Percentiles rank a stretch among this genome's conserved stretches.
Evolutionary conservation across 2,329 filamentous ascomycete species (phyloP).

Genomic region (Monosporascus sp.): DNA sequence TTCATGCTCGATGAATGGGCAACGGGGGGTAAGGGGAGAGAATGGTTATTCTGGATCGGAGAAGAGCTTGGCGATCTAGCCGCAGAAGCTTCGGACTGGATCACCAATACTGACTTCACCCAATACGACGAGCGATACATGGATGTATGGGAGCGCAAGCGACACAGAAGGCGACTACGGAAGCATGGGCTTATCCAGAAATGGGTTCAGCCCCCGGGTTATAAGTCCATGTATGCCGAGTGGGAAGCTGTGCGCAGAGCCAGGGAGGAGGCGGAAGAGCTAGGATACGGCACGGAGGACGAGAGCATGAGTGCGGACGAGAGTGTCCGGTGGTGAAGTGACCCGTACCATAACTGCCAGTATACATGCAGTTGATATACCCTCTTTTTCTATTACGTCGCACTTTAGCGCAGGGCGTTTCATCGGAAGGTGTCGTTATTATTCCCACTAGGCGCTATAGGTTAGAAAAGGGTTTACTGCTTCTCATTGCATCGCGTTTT

Average conservation of each 20-base stretch:
- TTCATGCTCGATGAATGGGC: slow-evolving; percentile 59
- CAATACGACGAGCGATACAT: slow-evolving; percentile 38
- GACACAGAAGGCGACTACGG: slow-evolving; percentile 43
- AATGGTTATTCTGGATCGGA: slow-evolving; percentile 26
- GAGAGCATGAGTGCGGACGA: slow-evolving; percentile 31
- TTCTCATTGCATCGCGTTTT: no score
- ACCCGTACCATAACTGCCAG: neutral
- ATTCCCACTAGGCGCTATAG: no score
- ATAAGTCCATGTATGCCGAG: slow-evolving; percentile 36
- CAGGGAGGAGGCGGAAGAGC: slow-evolving; percentile 33
- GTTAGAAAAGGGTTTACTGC: no score
- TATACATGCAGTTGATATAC: neutral
- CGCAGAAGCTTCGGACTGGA: slow-evolving; percentile 43
- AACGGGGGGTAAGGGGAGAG: slow-evolving; percentile 45
- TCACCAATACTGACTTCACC: slow-evolving; percentile 39
- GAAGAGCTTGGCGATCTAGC: slow-evolving; percentile 42
- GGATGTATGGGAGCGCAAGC: slow-evolving; percentile 40
- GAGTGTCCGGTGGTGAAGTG: slow-evolving; percentile 8
- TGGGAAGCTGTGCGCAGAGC: slow-evolving; percentile 38
- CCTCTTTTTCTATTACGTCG: no score
- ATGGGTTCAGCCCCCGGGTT: slow-evolving; percentile 33
- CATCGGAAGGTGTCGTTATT: no score
- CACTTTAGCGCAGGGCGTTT: no score
- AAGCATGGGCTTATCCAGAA: slow-evolving; percentile 39
- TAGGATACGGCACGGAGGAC: slow-evolving; percentile 33